Evolutionary conservation across 345 rosid genomes (phyloP).

Genomic region (Eucalyptus tenuipes): DNA sequence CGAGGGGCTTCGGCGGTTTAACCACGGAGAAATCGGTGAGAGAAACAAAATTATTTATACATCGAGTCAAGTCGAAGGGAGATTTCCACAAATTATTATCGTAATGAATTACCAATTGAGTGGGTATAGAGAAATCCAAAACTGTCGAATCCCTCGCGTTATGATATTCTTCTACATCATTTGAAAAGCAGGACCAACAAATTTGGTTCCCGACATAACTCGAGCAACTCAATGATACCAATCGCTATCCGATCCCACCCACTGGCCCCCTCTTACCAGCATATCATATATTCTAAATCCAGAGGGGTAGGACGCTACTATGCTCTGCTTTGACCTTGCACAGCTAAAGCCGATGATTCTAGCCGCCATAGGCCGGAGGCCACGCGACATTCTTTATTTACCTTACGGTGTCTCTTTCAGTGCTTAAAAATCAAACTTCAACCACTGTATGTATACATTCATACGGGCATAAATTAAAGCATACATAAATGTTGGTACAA

Average conservation of each 20-base stretch:
- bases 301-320: neutral
- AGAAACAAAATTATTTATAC: too few relatives aligned
- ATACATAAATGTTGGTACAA: neutral
- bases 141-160: neutral
- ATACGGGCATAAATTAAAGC: neutral
- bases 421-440: neutral
- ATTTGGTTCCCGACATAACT: neutral
- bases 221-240: neutral
- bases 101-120: neutral
- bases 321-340: neutral
- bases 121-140: neutral
- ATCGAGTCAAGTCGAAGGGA: neutral
- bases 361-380: neutral
- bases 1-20: too few relatives aligned
- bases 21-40: too few relatives aligned
- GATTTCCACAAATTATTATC: neutral
- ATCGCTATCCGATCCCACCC: neutral
- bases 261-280: neutral
- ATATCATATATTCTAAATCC: neutral
- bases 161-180: neutral
- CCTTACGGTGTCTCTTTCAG: neutral
- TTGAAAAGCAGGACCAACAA: neutral
- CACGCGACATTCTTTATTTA: neutral
- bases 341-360: neutral
- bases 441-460: neutral